phyloP scores from a whole-genome alignment of 1,284 basidiomycete species.

The Malassezia sympodialis region DNA sequence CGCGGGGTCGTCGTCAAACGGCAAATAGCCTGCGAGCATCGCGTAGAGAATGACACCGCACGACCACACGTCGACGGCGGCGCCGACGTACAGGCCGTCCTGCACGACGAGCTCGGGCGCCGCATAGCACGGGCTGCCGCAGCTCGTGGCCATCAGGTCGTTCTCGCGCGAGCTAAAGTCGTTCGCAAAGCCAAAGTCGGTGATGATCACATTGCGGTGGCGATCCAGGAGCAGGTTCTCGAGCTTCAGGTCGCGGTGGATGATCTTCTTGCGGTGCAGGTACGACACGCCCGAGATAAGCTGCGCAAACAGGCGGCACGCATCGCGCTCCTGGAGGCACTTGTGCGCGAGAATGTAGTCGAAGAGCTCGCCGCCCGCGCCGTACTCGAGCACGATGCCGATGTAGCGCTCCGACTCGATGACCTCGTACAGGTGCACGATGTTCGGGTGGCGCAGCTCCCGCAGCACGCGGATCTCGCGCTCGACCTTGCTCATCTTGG shows the following conservation, averaged over 20 bases:
- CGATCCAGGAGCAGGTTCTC: conserved; percentile 95
- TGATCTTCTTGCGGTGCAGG: conserved; percentile 97
- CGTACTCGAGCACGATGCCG: conserved; percentile 97
- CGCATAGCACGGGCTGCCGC: conserved; percentile 94
- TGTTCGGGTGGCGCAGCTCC: conserved; percentile 94
- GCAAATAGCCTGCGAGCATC: conserved; percentile 96
- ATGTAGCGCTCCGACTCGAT: conserved; percentile 99
- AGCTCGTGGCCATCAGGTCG: conserved; percentile 97
- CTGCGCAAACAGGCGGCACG: conserved; percentile 91
- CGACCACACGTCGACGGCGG: conserved; percentile 98
- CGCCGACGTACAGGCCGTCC: conserved; percentile 91
- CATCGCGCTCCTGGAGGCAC: conserved; percentile 88
- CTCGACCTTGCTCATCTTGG: conserved; percentile 87
- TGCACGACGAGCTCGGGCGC: conserved; percentile 98
- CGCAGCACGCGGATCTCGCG: conserved; percentile 93
- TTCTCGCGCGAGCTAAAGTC: conserved; percentile 68
- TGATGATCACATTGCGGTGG: conserved; percentile 96
- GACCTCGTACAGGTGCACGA: conserved; percentile 94
- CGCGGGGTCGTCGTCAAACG: conserved; percentile 97
- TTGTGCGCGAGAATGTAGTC: conserved; percentile 98
- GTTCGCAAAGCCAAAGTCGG: conserved; percentile 98
- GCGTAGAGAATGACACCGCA: conserved; percentile 98
- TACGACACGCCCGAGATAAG: conserved; percentile 98
- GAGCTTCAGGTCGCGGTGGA: conserved; percentile 96
- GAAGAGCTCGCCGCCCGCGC: conserved; percentile 91